phyloP scores from a whole-genome alignment of 306 rosid genomes.

The Oxytropis ochrocephala region DNA sequence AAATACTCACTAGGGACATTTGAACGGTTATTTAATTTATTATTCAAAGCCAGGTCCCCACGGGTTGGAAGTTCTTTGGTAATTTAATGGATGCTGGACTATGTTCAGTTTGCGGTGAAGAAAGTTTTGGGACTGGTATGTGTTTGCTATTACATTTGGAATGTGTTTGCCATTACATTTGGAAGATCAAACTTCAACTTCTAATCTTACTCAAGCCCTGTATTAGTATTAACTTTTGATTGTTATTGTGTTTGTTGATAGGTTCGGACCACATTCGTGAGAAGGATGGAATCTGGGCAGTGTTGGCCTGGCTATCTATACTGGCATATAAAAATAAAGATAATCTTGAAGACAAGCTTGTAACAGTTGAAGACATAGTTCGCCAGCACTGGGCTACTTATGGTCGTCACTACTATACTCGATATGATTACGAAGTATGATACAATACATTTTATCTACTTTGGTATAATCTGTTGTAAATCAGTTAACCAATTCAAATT shows the following conservation, averaged over 20 bases:
- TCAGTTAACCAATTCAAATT: conserved; percentile 18
- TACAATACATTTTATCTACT: neutral
- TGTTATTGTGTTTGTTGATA: conserved; percentile 31
- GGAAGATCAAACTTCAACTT: conserved; percentile 6
- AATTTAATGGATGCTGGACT: conserved; percentile 96
- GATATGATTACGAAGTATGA: conserved; percentile 89
- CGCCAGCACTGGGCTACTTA: conserved; percentile 88
- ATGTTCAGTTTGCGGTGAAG: conserved; percentile 96
- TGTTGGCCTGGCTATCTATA: conserved; percentile 92
- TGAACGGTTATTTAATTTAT: neutral
- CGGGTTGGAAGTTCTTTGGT: conserved; percentile 98
- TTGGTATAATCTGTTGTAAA: neutral
- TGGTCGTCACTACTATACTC: conserved; percentile 95
- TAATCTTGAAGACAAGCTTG: conserved; percentile 68
- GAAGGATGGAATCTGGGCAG: conserved; percentile 99
- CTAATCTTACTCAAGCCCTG: neutral
- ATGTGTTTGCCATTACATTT: conserved; percentile 18
- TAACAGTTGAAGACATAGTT: conserved; percentile 93
- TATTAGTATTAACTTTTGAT: conserved; percentile 19
- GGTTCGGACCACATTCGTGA: conserved; percentile 98
- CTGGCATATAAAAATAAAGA: conserved; percentile 83
- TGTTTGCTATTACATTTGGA: conserved; percentile 8
- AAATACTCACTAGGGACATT: neutral
- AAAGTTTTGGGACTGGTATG: conserved; percentile 98
- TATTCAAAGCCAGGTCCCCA: conserved; percentile 67